These are phyloP conservation scores for Teunomyces aglyptinius DNA, from an alignment of 805 yeast genomes.

Conservation along the genomic window DNA sequence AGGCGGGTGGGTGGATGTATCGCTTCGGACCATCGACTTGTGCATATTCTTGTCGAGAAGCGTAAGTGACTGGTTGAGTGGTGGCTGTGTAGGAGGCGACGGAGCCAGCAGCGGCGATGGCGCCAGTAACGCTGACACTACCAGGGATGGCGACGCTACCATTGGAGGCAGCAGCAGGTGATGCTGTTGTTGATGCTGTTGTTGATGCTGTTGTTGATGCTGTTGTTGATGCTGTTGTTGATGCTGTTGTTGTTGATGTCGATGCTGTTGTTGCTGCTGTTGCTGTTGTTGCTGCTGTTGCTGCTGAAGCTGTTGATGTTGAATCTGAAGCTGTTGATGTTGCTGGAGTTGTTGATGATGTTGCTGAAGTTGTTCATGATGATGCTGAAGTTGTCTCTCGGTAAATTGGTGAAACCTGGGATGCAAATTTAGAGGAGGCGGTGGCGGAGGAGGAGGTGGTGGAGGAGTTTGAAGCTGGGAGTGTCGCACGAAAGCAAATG, in stretches of 20 bases:
- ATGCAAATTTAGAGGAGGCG: too few relatives aligned
- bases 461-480: too few relatives aligned
- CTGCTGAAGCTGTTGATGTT: background rate
- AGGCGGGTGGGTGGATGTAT: too few relatives aligned
- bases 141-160: too few relatives aligned
- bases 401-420: too few relatives aligned
- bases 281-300: background rate
- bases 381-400: background rate
- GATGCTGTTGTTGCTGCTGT: background rate
- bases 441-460: too few relatives aligned
- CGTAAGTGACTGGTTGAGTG: background rate
- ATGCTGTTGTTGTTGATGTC: background rate
- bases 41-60: background rate
- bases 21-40: constrained; percentile 10
- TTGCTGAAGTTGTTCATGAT: background rate
- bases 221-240: background rate
- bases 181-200: background rate
- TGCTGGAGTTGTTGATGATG: background rate
- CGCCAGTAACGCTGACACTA: too few relatives aligned
- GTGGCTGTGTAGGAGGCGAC: too few relatives aligned
- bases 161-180: constrained; percentile 1
- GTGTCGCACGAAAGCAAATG: too few relatives aligned
- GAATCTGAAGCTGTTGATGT: background rate
- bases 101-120: too few relatives aligned
- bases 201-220: background rate